phyloP scores from a whole-genome alignment of 208 protist genomes.

The Trichomonas gallinae region DNA sequence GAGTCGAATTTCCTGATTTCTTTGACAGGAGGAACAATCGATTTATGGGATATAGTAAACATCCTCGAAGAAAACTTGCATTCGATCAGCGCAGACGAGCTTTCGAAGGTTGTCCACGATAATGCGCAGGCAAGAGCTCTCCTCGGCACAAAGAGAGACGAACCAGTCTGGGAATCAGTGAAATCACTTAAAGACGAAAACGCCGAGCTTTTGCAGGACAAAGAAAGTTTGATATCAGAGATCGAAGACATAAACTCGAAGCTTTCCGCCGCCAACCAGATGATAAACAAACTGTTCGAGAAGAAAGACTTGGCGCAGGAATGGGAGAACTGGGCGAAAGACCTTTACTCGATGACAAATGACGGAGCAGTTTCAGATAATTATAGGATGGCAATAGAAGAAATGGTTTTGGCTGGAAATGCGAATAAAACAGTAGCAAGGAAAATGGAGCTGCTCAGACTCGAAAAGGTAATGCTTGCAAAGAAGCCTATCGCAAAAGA shows the following conservation, averaged over 20 bases:
- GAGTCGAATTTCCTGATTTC: neutral
- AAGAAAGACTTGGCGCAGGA: neutral
- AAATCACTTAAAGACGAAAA: neutral
- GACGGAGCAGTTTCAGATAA: neutral
- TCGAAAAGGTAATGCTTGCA: neutral
- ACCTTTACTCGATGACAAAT: neutral
- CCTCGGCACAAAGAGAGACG: neutral
- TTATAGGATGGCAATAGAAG: neutral
- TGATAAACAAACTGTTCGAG: neutral
- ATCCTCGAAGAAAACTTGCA: neutral
- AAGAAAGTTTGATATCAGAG: neutral
- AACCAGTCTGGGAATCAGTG: neutral
- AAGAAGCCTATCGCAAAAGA: neutral
- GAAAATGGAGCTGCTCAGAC: neutral
- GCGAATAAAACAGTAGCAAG: neutral
- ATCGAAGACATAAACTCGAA: neutral
- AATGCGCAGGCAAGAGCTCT: neutral
- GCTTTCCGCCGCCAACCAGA: neutral
- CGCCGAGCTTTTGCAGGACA: neutral
- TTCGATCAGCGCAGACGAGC: neutral
- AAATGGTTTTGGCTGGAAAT: neutral
- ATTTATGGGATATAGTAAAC: neutral
- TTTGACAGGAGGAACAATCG: neutral
- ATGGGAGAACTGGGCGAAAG: neutral
- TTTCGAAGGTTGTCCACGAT: neutral